A percentile compares a stretch with the other conserved stretches of the same genome.
These are phyloP conservation scores for Epichloe hybrida DNA, from an alignment of 2,329 filamentous ascomycete species.

Conservation along the genomic window DNA sequence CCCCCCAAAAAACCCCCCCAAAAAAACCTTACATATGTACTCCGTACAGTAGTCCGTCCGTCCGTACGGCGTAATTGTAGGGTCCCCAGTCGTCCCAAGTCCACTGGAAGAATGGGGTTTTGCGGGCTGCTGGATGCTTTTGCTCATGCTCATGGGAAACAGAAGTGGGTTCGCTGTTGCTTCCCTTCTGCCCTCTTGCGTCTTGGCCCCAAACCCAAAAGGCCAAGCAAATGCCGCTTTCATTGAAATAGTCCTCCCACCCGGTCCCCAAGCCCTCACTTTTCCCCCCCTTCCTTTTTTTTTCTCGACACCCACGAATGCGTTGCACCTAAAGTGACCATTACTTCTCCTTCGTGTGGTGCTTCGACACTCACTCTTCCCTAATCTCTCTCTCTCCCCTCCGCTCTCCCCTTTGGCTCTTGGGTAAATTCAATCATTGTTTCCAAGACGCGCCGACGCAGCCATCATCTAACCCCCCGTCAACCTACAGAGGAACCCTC, in stretches of 20 bases:
- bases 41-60: too few species aligned
- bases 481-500: slow-evolving; percentile 2
- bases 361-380: slow-evolving; percentile 20
- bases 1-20: too few species aligned
- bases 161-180: slow-evolving; percentile 7
- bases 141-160: slow-evolving; percentile 2
- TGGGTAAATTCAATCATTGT: slow-evolving; percentile 2
- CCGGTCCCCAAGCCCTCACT: slow-evolving; percentile 13
- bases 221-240: slow-evolving; percentile 6
- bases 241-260: slow-evolving; percentile 28
- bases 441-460: background rate
- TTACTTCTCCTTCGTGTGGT: slow-evolving; percentile 34
- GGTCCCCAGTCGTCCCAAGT: too few species aligned
- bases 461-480: background rate
- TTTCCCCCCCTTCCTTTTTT: slow-evolving; percentile 20
- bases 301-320: slow-evolving; percentile 34
- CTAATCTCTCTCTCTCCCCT: slow-evolving; percentile 6
- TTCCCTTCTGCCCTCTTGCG: background rate
- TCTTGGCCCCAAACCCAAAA: background rate
- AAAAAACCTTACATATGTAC: too few species aligned
- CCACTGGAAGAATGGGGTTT: background rate
- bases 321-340: slow-evolving; percentile 28
- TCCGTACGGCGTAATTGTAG: too few species aligned
- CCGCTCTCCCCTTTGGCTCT: slow-evolving; percentile 5
- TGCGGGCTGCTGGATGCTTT: background rate